Evolutionary conservation across 177 flowering plant species (phyloP), one percentile per base, ranked within the genome.

Genomic region (Vitis hybrid): DNA sequence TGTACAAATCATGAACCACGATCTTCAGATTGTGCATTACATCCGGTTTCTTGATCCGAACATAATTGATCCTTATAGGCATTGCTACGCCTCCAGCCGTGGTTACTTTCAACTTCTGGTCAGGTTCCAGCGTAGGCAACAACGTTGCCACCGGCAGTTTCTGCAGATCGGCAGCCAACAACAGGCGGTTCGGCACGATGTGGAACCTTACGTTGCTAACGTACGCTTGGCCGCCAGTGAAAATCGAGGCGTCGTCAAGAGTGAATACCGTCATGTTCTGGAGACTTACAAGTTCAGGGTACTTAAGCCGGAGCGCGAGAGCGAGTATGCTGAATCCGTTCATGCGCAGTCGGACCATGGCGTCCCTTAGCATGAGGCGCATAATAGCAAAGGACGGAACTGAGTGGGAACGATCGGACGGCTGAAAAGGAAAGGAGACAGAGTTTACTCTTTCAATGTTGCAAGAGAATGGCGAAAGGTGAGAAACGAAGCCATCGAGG

Each of bases 31-130:
- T 86, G 59, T 69, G 72, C 83, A 86, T 77, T 69, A 85, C 76
- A 51, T 89, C 88, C 1, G 83, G 78, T 7, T 11, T 55, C 71
- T 73, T 80, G 19, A 89, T 68, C 65, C 82, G 69, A 51, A 85
- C 89, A 73, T 85, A 86, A 72, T 89, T 89, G 62, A 89, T 86
- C 82, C 87, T 78, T 84, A 87, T 73, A 68, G 82, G 83, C 15
- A 69, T 59, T 1, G 55, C 62, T 10, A 78, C 78, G 15, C 77
- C 79, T 2, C 82, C 85, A 0, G 82, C 72, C 0, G 84, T 76
- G 0, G 90, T 85, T 51, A 89, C 82, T 24, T 79, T 77, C 58
- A 90, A 75, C 11, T 38, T 33, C 76, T 87, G 76, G 4, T 83
- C 86, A 57, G 67, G 70, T 59, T 80, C 85, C 70, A 89, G 71